Evolutionary conservation across 78 protist genomes (phyloP).

Genomic region (Dictyostelium purpureum): DNA sequence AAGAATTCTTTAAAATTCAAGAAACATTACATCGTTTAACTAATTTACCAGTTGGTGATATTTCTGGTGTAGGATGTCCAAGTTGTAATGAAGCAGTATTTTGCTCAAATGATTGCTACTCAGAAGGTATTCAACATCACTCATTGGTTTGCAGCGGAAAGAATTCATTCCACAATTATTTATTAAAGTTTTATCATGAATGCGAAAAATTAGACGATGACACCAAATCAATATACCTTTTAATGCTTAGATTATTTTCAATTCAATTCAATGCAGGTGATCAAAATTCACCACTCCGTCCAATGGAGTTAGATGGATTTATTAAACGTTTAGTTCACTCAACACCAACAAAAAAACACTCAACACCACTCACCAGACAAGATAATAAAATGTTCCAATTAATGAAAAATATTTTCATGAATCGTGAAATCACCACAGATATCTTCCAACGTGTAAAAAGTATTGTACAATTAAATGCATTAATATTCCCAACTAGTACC

Average conservation of each 20-base stretch:
- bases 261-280: constrained; percentile 16
- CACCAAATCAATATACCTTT: neutral
- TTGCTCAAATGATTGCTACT: constrained; percentile 23
- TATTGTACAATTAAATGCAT: neutral
- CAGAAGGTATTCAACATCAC: neutral
- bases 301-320: constrained; percentile 17
- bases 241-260: constrained; percentile 23
- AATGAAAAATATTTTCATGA: constrained; percentile 15
- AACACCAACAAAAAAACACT: neutral
- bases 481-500: constrained; percentile 1
- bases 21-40: constrained; percentile 41
- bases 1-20: constrained; percentile 24
- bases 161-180: no score
- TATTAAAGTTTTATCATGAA: neutral
- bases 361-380: neutral
- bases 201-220: neutral
- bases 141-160: neutral
- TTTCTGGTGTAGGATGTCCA: neutral
- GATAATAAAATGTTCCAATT: neutral
- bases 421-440: neutral
- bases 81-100: constrained; percentile 12
- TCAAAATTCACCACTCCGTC: neutral
- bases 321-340: constrained; percentile 9
- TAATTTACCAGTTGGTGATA: constrained; percentile 41
- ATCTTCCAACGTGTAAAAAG: constrained; percentile 29